Conservation (phyloP, 768 basidiomycete genomes). For the Calocybe gangraenosa region DNA sequence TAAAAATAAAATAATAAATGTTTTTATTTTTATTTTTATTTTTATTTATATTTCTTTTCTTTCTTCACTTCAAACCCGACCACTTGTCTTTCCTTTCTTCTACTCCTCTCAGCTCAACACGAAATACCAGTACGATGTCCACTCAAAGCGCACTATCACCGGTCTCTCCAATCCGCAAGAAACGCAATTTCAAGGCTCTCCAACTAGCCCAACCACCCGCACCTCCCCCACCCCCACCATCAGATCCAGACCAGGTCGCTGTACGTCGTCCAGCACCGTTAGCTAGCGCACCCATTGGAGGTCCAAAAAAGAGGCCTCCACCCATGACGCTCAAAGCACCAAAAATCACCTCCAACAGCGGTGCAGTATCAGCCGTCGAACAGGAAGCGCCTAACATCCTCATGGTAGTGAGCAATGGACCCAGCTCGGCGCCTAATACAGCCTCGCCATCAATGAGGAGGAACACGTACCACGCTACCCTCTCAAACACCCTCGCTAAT, state of each 20-base stretch:
- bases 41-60: conserved; percentile 8
- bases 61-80: not conserved
- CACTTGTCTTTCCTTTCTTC: conserved; percentile 8
- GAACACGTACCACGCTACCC: conserved; percentile 73
- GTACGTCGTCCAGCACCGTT: conserved; percentile 38
- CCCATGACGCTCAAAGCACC: conserved; percentile 81
- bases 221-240: conserved; percentile 30
- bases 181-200: conserved; percentile 87
- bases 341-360: conserved; percentile 46
- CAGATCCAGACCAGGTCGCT: conserved; percentile 36
- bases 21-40: no score
- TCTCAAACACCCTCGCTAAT: conserved; percentile 81
- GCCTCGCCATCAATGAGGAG: conserved; percentile 50
- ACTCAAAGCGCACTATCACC: conserved; percentile 9
- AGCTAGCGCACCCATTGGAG: conserved; percentile 36
- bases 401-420: conserved; percentile 40
- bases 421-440: conserved; percentile 51
- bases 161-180: conserved; percentile 67
- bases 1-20: no score
- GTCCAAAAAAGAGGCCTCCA: conserved; percentile 64
- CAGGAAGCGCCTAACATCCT: conserved; percentile 42
- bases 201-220: conserved; percentile 59
- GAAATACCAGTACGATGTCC: not conserved
- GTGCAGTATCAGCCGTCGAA: conserved; percentile 33
- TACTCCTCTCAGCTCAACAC: conserved; percentile 5